Base-by-base conservation (phyloP, 768 basidiomycete species). In the Crassisporium funariophilum region DNA sequence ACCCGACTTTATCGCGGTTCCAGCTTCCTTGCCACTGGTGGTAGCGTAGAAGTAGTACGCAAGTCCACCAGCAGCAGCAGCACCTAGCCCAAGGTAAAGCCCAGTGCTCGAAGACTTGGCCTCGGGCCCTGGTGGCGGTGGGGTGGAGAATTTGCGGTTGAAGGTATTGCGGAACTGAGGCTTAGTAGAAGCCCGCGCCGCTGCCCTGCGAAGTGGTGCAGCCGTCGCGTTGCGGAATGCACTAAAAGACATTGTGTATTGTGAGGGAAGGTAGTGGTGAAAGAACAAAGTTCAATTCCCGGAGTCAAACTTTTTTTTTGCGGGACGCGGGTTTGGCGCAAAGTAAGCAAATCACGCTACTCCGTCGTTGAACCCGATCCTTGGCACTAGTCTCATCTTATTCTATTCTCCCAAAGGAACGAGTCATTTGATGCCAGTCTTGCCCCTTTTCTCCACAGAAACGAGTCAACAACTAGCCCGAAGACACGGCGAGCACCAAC, bases 11-110 rank as follows among this genome's bases (percentile, higher is more conserved):
- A 77, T 61, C 13, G 79, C 76, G 33, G 82, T 77, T 19, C 69
- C 69, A 11, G 80, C 74, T 41, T 79, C 73, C 57, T 73, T 75
- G 4, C 75, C 72, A 8, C 76, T 63, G 40, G 81, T 76, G 23
- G 71, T 68, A 66, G 74, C 80, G 53, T 76, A 62, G 62, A 83
- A 87, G 70, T 81, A 89, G 40, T 81, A 86, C 9, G 78, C 73
- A 35, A 82, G 85, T 44, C 78, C 83, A 40, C 72, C 74, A 34
- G 75, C 74, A 15, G 71, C 78, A 34, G 76, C 81, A 48, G 79
- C 78, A 58, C 81, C 87, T 21, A 87, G 64, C 39, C 82, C 82
- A 31, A 79, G 62, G 61, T 76, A 84, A 41, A 91, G 73, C 16
- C 66, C 72, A 16, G 73, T 75, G 64, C 77, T 83, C n/a, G 77